Base-by-base conservation (phyloP, 2,329 filamentous ascomycete species). In the Venturia pyrina region DNA sequence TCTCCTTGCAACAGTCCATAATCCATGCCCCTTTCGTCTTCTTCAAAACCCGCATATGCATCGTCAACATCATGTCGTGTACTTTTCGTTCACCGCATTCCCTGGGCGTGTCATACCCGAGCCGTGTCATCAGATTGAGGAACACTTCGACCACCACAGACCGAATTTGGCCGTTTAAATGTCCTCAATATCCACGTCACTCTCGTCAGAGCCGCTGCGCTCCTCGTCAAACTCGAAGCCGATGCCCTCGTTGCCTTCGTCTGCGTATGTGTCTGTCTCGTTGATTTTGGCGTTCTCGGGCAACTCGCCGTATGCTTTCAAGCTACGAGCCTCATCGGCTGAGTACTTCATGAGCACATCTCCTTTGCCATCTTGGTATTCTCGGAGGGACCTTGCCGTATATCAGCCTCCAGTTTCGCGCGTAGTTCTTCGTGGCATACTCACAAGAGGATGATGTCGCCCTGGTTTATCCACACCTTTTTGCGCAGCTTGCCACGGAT, bases 391-490 rank as follows among this genome's bases (percentile, higher is more conserved):
- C 28, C 63, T 65, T 50, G 50, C 15, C 37, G 13, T 11, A 37
- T 44, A 50, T 46, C 34, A 44, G 53, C 21, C 62, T 41, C 34
- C 21, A 60, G 8, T 19, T 10, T 46, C 11, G 21, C 2, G 15
- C 5, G 11, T 46, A 17, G 6, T 48, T n/a, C 19, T n/a, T 46
- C 3, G 7, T n/a, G 21, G 6, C 24, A 24, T 41, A n/a, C 41
- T 34, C 40, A 67, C 56, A 93, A 83, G 59, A 93, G 86, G 77
- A 93, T 93, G 77, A 96, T 96, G 78, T 96, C 91, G 75, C 92
- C 92, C 82, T 96, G 92, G 85, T 96, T 97, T 85, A 97, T 97
- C 92, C 92, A 97, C 79, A 98, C 95, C 86, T 99, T 99, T 86
- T 99, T 99, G 75, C 95, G 88, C 74, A 99, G 90, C 82, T 99